phyloP scores from a whole-genome alignment of 441 rosid species.

The Kokia cookei region DNA sequence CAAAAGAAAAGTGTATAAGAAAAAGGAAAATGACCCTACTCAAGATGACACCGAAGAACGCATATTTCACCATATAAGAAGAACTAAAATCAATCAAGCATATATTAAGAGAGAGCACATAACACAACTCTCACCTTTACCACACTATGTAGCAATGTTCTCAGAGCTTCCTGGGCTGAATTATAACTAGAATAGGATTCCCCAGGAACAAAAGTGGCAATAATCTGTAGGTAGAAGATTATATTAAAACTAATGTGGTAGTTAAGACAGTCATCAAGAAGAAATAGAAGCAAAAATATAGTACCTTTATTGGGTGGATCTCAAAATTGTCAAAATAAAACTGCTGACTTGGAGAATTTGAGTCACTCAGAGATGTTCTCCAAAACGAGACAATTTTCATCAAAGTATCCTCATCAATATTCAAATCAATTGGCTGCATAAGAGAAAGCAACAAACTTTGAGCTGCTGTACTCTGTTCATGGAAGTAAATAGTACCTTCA shows the following conservation, averaged over 20 bases:
- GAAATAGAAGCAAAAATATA: slow-evolving; percentile 16
- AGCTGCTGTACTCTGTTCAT: slow-evolving; percentile 9
- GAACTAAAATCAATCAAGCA: not conserved
- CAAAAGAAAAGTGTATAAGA: not conserved
- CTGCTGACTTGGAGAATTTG: slow-evolving; percentile 63
- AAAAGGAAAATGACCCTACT: slow-evolving; percentile 1
- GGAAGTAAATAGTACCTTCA: slow-evolving; percentile 3
- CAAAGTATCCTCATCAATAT: slow-evolving; percentile 89
- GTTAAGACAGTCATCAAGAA: slow-evolving; percentile 1
- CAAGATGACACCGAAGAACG: not conserved
- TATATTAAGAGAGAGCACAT: slow-evolving; percentile 8
- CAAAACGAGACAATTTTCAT: slow-evolving; percentile 87
- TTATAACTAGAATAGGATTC: slow-evolving; percentile 86
- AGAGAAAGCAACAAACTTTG: slow-evolving; percentile 19
- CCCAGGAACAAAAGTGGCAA: slow-evolving; percentile 82
- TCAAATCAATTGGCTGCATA: slow-evolving; percentile 77
- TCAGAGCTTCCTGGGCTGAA: slow-evolving; percentile 84
- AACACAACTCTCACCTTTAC: slow-evolving; percentile 57
- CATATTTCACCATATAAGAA: not conserved
- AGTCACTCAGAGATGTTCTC: slow-evolving; percentile 77
- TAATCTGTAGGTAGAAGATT: slow-evolving; percentile 41
- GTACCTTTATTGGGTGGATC: slow-evolving; percentile 93
- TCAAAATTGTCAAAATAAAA: slow-evolving; percentile 95
- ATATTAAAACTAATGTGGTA: slow-evolving; percentile 6
- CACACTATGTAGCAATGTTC: slow-evolving; percentile 89